Conservation (phyloP, 257 asterid genomes). For the Thymus mandschuricus region DNA sequence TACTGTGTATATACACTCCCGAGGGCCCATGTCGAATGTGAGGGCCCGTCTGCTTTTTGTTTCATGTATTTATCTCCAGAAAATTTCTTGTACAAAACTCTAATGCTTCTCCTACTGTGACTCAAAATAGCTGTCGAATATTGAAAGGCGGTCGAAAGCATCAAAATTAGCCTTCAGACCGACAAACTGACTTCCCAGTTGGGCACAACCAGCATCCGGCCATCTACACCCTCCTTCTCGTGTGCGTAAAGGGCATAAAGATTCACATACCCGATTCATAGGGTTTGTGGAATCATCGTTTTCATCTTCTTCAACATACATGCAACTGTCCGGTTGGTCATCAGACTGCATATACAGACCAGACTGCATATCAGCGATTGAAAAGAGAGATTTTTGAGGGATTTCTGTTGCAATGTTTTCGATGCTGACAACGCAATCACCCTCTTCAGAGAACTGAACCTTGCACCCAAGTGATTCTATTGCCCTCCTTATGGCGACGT, state of each 20-base stretch:
- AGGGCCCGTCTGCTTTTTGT: conserved; percentile 27
- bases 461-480: conserved; percentile 83
- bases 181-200: conserved; percentile 77
- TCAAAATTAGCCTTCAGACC: conserved; percentile 91
- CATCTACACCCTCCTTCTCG: conserved; percentile 89
- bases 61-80: not conserved
- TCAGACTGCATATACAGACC: conserved; percentile 38
- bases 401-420: conserved; percentile 63
- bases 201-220: conserved; percentile 91
- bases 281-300: conserved; percentile 49
- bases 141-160: conserved; percentile 88
- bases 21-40: conserved; percentile 27
- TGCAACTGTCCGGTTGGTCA: conserved; percentile 48
- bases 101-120: conserved; percentile 41
- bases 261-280: conserved; percentile 66
- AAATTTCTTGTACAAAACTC: conserved; percentile 15
- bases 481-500: conserved; percentile 76
- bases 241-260: conserved; percentile 74
- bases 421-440: conserved; percentile 74
- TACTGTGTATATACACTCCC: conserved; percentile 39
- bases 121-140: conserved; percentile 78
- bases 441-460: conserved; percentile 74
- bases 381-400: conserved; percentile 60
- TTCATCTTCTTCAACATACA: conserved; percentile 31
- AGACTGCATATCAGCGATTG: conserved; percentile 44